These are phyloP conservation scores for Neoboletus brunneissimus DNA, from an alignment of 768 basidiomycete species.

Conservation along the genomic window DNA sequence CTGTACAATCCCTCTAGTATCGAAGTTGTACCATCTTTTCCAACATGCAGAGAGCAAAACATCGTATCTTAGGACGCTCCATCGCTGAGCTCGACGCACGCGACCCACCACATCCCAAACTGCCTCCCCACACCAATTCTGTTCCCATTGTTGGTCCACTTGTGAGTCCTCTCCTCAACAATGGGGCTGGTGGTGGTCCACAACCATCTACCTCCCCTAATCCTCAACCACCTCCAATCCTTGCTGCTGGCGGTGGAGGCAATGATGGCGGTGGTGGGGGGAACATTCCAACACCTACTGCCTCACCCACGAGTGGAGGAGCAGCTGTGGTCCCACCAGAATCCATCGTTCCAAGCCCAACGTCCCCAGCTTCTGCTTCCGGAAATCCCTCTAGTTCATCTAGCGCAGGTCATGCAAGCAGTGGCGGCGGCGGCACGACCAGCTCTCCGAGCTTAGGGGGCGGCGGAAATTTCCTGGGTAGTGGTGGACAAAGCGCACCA, in stretches of 20 bases:
- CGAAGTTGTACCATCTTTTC: slow-evolving; percentile 5
- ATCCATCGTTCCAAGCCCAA: neutral
- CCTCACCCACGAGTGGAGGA: slow-evolving; percentile 3
- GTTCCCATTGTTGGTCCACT: slow-evolving; percentile 42
- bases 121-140: slow-evolving; percentile 30
- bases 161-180: slow-evolving; percentile 34
- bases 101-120: slow-evolving; percentile 38
- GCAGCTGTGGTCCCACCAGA: neutral
- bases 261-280: neutral
- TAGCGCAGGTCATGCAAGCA: neutral
- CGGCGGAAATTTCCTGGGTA: neutral
- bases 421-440: neutral
- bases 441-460: neutral
- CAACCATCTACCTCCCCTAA: slow-evolving; percentile 4
- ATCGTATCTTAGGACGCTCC: slow-evolving; percentile 11
- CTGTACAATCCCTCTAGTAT: neutral
- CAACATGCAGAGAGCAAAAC: slow-evolving; percentile 16
- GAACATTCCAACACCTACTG: neutral
- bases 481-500: neutral
- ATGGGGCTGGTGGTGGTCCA: neutral
- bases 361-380: neutral
- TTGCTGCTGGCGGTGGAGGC: neutral
- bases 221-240: neutral
- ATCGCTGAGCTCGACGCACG: slow-evolving; percentile 32
- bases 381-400: neutral